These are phyloP conservation scores for Maudiozyma pseudohumilis DNA, from an alignment of 805 yeast genomes.

Conservation along the genomic window DNA sequence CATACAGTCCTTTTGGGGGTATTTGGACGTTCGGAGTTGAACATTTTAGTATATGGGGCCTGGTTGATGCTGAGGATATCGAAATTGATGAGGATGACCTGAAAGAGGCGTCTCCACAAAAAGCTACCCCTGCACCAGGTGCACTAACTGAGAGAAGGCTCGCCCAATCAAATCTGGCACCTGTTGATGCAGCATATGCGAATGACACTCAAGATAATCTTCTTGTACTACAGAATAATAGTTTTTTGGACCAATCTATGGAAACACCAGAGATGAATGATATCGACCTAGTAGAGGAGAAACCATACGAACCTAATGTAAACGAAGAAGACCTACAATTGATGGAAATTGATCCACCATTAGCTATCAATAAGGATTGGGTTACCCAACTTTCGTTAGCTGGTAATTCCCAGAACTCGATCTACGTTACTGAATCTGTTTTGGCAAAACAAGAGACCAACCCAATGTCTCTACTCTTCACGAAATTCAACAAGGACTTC, in stretches of 20 bases:
- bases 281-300: constrained; percentile 30
- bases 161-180: constrained; percentile 8
- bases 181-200: neutral
- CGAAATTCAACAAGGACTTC: constrained; percentile 34
- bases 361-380: constrained; percentile 54
- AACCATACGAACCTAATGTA: constrained; percentile 61
- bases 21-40: constrained; percentile 74
- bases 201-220: constrained; percentile 6
- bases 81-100: constrained; percentile 42
- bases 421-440: constrained; percentile 23
- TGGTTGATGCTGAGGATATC: constrained; percentile 56
- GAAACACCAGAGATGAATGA: constrained; percentile 1
- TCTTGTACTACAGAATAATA: constrained; percentile 5
- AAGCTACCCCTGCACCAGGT: neutral
- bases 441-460: constrained; percentile 3
- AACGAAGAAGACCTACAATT: constrained; percentile 38
- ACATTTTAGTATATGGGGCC: constrained; percentile 93
- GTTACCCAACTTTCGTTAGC: constrained; percentile 50
- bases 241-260: neutral
- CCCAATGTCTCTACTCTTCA: constrained; percentile 21
- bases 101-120: constrained; percentile 16
- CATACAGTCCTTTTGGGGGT: constrained; percentile 67
- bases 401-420: constrained; percentile 21
- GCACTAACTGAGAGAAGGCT: constrained; percentile 5
- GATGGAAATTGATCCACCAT: constrained; percentile 35